Percentiles rank a stretch among this genome's conserved stretches.
Evolutionary conservation across 331 rosid genomes (phyloP).

Genomic region (Telfairia occidentalis): DNA sequence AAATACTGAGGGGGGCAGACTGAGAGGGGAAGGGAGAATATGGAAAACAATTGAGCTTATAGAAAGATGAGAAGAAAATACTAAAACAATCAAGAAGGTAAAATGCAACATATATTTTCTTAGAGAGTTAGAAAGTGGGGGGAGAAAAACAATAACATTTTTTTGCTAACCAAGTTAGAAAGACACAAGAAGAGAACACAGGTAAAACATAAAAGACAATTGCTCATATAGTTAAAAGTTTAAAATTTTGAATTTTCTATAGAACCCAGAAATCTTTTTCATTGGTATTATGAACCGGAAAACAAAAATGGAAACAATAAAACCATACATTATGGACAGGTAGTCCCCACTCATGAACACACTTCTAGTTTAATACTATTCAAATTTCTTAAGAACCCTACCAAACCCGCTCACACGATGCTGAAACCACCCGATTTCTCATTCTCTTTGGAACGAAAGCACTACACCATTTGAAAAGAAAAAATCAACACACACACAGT

Average conservation of each 20-base stretch:
- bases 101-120: neutral
- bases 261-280: neutral
- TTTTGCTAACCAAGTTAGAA: neutral
- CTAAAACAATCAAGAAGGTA: neutral
- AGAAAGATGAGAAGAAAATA: neutral
- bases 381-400: too few species aligned
- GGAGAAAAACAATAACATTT: neutral
- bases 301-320: neutral
- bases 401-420: too few species aligned
- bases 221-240: neutral
- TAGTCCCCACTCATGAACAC: too few species aligned
- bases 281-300: neutral
- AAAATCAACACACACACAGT: too few species aligned
- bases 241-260: neutral
- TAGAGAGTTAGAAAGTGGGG: neutral
- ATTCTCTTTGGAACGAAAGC: too few species aligned
- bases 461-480: too few species aligned
- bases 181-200: neutral
- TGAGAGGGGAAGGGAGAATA: neutral
- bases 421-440: too few species aligned
- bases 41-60: neutral
- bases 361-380: too few species aligned
- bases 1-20: too few species aligned
- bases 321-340: neutral
- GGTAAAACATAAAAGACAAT: neutral